phyloP scores from a whole-genome alignment of 768 basidiomycete genomes.

The Leucocoprinus birnbaumii region DNA sequence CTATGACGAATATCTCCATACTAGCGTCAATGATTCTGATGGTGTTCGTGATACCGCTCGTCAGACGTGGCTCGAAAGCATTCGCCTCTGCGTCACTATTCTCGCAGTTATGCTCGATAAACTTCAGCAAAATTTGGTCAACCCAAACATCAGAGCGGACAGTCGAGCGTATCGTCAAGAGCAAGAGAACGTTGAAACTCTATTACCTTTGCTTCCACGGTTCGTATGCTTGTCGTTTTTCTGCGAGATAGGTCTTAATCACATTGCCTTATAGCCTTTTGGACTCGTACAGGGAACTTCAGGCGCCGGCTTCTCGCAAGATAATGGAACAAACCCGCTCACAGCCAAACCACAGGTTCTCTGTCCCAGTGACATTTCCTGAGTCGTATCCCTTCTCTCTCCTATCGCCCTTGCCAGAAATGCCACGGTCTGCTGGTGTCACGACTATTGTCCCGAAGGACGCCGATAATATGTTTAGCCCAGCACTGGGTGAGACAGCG shows the following conservation, averaged over 20 bases:
- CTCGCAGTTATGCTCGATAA: conserved; percentile 89
- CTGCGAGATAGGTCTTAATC: conserved; percentile 1
- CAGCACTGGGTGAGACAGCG: conserved; percentile 81
- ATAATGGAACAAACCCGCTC: conserved; percentile 70
- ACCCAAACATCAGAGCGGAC: conserved; percentile 60
- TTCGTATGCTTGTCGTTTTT: conserved; percentile 26
- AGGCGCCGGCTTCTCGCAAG: conserved; percentile 59
- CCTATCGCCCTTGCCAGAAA: conserved; percentile 60
- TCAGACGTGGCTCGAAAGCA: conserved; percentile 85
- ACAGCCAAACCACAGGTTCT: conserved; percentile 51
- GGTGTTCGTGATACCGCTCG: conserved; percentile 67
- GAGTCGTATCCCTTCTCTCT: conserved; percentile 93
- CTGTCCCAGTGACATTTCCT: conserved; percentile 82
- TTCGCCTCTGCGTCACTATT: conserved; percentile 87
- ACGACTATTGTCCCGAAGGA: conserved; percentile 40
- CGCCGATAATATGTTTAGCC: conserved; percentile 57
- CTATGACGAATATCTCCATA: conserved; percentile 78
- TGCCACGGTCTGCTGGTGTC: conserved; percentile 32
- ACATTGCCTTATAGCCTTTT: conserved; percentile 51
- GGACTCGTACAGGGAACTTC: conserved; percentile 86
- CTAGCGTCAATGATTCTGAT: conserved; percentile 65
- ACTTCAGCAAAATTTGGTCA: conserved; percentile 75
- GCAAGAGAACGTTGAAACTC: conserved; percentile 88
- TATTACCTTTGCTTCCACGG: conserved; percentile 83
- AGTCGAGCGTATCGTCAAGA: conserved; percentile 67